Base-by-base conservation (phyloP, 805 yeast species). In the Barnettozyma salicaria region DNA sequence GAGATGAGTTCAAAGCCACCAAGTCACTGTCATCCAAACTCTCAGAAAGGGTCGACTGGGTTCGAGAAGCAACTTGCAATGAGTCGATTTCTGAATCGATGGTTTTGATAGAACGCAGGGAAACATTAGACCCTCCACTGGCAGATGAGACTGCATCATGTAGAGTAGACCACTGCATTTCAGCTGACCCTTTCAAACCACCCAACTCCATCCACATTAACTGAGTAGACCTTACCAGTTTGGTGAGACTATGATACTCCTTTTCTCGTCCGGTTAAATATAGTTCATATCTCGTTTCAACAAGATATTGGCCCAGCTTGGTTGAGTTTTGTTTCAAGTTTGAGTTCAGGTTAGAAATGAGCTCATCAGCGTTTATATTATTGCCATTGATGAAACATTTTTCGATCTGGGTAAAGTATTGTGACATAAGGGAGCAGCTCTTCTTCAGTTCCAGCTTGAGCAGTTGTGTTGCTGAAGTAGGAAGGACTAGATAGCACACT, bases 181-280 rank as follows among this genome's bases (percentile, higher is more conserved):
- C 82, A 9, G 80, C 74, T 11, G 89, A 80, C 31, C 79, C 70
- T 42, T 74, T 64, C 45, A 85, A 61, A 1, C 90, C 90, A 35
- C 81, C 80, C 28, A 83, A 52, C 48, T 76, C 78, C 44, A 73
- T 68, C 6, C 70, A 59, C 43, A 84, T 52, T 9, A 70, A 63
- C 27, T 70, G 65, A 7, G 78, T 70, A 0, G 80, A 70, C 5
- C 63, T 61, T 1, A 76, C 81, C 18, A 80, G 56, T 25, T 67
- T 53, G 10, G 55, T 54, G 24, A 76, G 65, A 1, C 68, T 43
- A 0, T 44, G 41, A 58, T 67, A 78, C 49, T 81, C 80, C 4
- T 55, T 45, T 45, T 78, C 86, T 33, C 65, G 60, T 1, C 92
- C 90, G 6, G 48, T 44, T 3, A 74, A 20, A 19, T 58, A 61